Conservation (phyloP, 768 basidiomycete genomes). For the Daedaleopsis nitida region DNA sequence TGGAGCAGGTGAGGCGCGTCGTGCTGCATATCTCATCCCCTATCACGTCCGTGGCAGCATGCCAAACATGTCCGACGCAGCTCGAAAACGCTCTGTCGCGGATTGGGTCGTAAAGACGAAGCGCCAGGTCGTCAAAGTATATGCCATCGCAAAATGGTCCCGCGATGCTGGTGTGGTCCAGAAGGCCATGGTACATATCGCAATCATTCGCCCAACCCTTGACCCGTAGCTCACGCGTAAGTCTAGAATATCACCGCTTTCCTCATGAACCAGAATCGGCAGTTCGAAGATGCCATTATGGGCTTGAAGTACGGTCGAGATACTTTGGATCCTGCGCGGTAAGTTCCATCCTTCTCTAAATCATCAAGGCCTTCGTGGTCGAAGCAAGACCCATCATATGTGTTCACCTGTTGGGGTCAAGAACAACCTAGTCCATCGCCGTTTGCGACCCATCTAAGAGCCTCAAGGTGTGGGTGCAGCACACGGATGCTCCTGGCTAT, state of each 20-base stretch:
- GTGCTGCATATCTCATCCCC: not conserved
- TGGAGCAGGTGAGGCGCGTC: not conserved
- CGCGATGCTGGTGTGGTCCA: slow-evolving; percentile 82
- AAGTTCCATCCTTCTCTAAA: slow-evolving; percentile 17
- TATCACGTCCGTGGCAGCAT: slow-evolving; percentile 35
- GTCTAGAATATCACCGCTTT: slow-evolving; percentile 83
- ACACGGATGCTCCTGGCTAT: not conserved
- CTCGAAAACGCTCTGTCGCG: slow-evolving; percentile 78
- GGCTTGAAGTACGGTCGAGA: slow-evolving; percentile 68
- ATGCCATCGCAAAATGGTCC: slow-evolving; percentile 86
- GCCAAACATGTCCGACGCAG: slow-evolving; percentile 81
- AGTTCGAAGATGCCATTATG: slow-evolving; percentile 72
- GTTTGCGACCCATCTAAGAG: not conserved
- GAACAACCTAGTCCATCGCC: too few species aligned
- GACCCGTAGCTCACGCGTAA: not conserved
- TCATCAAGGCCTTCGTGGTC: too few species aligned
- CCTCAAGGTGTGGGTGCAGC: not conserved
- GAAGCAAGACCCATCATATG: too few species aligned
- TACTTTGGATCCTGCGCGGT: slow-evolving; percentile 79
- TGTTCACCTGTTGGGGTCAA: too few species aligned
- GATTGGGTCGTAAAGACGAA: slow-evolving; percentile 92
- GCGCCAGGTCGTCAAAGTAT: slow-evolving; percentile 87
- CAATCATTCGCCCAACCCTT: too few species aligned
- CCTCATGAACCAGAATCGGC: slow-evolving; percentile 80
- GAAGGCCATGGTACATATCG: slow-evolving; percentile 72